Conservation (phyloP, 768 basidiomycete genomes). For the Paxillus rubicundulus region DNA sequence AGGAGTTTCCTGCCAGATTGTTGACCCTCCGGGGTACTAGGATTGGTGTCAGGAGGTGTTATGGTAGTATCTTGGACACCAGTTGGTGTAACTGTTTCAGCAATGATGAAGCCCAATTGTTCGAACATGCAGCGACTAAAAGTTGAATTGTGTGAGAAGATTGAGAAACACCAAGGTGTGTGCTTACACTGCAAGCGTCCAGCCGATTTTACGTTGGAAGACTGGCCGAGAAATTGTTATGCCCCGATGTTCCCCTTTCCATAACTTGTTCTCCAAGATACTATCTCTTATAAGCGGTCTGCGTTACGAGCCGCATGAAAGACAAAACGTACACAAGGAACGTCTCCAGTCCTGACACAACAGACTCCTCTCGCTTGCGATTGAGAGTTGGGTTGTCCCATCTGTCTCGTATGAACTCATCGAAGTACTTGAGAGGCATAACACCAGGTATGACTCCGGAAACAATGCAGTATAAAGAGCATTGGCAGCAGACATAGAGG, state of each 20-base stretch:
- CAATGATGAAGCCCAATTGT: constrained; percentile 36
- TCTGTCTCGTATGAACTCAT: constrained; percentile 65
- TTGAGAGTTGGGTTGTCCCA: constrained; percentile 52
- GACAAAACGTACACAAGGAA: constrained; percentile 54
- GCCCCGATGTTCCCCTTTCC: constrained; percentile 62
- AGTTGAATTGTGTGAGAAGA: constrained; percentile 10
- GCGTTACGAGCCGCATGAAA: background rate
- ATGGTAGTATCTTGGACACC: constrained; percentile 44
- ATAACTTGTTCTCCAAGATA: constrained; percentile 72
- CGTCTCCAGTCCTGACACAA: constrained; percentile 62
- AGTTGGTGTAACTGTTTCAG: constrained; percentile 13
- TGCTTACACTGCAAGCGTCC: constrained; percentile 58
- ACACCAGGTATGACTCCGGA: constrained; percentile 74
- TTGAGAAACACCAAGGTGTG: background rate
- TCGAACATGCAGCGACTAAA: constrained; percentile 42
- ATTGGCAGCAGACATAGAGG: constrained; percentile 83
- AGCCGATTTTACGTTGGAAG: constrained; percentile 67
- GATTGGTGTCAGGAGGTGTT: constrained; percentile 54
- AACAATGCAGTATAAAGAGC: constrained; percentile 68
- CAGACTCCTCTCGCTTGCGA: constrained; percentile 53
- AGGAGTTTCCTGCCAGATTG: constrained; percentile 60
- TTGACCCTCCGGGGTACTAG: constrained; percentile 42
- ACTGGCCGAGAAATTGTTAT: constrained; percentile 51
- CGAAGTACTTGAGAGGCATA: constrained; percentile 57
- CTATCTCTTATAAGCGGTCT: constrained; percentile 34